Evolutionary conservation across 73 alveolate species (phyloP), one percentile per base, ranked within the genome.

Genomic region (Diophrys appendiculata): DNA sequence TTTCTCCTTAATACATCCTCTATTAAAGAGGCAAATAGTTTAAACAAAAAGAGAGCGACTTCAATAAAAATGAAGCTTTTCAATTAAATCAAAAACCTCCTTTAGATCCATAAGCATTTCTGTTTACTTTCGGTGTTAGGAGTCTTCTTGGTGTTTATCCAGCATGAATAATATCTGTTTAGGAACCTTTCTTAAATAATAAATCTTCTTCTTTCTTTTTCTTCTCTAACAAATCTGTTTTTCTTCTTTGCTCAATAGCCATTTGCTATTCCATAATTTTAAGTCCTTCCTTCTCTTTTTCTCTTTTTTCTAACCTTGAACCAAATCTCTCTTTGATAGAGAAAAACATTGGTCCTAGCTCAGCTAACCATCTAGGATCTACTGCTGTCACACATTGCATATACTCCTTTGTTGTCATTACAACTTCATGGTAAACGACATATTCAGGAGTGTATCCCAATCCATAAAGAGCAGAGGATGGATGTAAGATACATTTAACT

Each of bases 371-470:
- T 60, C 91, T 88, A 33, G 99, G 99, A 67, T 98, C 99, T 32
- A 98, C 99, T 31, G 99, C 98, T 1, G 99, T 98, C 32, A 98
- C 99, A 67, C 98, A 95, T 77, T 96, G 97, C 99, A 98, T 98
- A 86, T 98, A 98, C 83, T 96, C 99, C 88, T 96, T 97, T 26
- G 98, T 88, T n/a, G 99, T 97, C 99, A 96, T 95, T 11, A 96
- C 95, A 72, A 97, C 89, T 89, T 98, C 99, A 88, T 98, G 99
- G 86, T 98, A 98, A 34, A 98, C 99, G 26, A 98, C 99, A 86
- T 98, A 98, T 84, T 98, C 99, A n/a, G 99, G 99, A 25, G 99
- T 97, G 88, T 97, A 97, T 65, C 99, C 99, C 29, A 98, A 90
- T 55, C 99, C 96, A 80, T 95, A 98, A 69, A 98, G 84, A 1